Conservation (phyloP, 192 early-diverging fungal species). For the Borealophlyctis nickersoniae region DNA sequence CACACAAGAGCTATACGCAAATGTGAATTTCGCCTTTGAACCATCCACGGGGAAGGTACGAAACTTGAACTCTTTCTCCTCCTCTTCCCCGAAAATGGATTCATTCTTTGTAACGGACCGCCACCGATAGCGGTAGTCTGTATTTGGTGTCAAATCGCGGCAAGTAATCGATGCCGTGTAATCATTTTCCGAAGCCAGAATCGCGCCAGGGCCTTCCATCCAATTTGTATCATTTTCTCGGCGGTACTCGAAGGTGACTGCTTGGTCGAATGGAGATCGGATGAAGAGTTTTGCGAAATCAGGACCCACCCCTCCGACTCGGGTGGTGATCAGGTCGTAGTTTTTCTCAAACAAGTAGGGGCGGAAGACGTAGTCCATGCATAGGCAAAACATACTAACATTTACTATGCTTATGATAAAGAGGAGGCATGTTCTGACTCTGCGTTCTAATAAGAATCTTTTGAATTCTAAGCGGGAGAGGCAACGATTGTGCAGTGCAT, state of each 20-base stretch:
- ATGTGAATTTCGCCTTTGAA: slow-evolving; percentile 12
- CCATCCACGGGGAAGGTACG: slow-evolving; percentile 9
- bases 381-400: slow-evolving; percentile 16
- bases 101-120: background rate
- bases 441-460: slow-evolving; percentile 14
- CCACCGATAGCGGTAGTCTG: slow-evolving; percentile 23
- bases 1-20: slow-evolving; percentile 30
- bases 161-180: slow-evolving; percentile 13
- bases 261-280: background rate
- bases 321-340: slow-evolving; percentile 15
- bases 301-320: slow-evolving; percentile 17
- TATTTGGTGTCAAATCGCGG: slow-evolving; percentile 4
- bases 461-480: background rate
- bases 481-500: background rate
- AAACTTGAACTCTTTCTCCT: slow-evolving; percentile 7
- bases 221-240: background rate
- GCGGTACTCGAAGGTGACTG: slow-evolving; percentile 9
- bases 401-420: slow-evolving; percentile 10
- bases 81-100: background rate
- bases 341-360: slow-evolving; percentile 16
- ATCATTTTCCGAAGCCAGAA: slow-evolving; percentile 10
- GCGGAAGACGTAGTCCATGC: slow-evolving; percentile 26
- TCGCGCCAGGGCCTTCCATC: background rate
- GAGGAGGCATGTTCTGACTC: slow-evolving; percentile 4
- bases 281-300: slow-evolving; percentile 20